Evolutionary conservation across 108 stramenopile species (phyloP).

Genomic region (Aurantiochytrium sp.): DNA sequence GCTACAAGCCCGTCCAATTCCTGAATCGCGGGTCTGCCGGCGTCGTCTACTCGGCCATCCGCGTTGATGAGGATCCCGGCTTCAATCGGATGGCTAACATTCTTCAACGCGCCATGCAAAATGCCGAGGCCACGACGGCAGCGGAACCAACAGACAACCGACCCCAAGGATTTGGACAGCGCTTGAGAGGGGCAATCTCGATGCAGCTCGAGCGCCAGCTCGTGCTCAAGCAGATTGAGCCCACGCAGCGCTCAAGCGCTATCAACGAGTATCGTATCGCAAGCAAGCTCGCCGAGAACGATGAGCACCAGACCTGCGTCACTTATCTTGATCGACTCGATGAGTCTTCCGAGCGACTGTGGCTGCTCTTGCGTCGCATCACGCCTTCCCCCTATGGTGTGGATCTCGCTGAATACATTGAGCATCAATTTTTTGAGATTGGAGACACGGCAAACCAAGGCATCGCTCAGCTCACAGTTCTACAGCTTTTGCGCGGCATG

Average conservation of each 20-base stretch:
- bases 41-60: not conserved
- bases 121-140: not conserved
- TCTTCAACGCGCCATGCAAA: not conserved
- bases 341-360: not conserved
- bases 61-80: not conserved
- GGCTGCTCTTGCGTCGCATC: not conserved
- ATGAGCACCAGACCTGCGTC: not conserved
- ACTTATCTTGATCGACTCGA: not conserved
- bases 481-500: not conserved
- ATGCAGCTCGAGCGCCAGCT: slow-evolving; percentile 5
- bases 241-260: not conserved
- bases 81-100: not conserved
- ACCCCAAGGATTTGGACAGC: not conserved
- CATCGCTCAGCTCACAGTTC: not conserved
- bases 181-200: not conserved
- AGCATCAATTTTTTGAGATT: not conserved
- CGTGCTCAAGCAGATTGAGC: not conserved
- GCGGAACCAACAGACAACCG: not conserved
- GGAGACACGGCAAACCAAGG: not conserved
- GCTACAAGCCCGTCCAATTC: not conserved
- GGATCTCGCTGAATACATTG: not conserved
- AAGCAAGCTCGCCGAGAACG: not conserved
- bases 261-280: not conserved
- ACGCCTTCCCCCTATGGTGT: not conserved
- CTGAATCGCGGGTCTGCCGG: not conserved